Evolutionary conservation across 1,284 basidiomycete species (phyloP), one percentile per base, ranked within the genome.

Genomic region (Melanopsichium pennsylvanicum): DNA sequence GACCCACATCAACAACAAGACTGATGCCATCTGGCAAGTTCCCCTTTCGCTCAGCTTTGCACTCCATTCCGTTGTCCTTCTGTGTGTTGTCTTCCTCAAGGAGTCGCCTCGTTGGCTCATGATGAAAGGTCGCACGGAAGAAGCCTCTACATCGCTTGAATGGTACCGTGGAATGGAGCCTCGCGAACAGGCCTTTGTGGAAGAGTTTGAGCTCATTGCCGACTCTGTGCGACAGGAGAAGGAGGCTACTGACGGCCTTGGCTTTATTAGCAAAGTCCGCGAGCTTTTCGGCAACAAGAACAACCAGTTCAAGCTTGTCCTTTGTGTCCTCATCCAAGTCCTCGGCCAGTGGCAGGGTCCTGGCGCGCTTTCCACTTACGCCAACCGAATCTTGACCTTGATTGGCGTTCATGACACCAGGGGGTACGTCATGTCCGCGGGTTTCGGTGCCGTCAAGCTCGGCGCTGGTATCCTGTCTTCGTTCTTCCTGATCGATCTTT

Each of bases 31-130:
- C 39, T 63, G 66, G 59, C 49, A 52, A 40, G 55, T 69, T 2
- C 55, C 59, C 4, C 42, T 69, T 12, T 52, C 59, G 12, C 54
- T 69, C 34, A 62, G 58, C 59, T 69, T 62, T 36, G 33, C 54
- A 1, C 54, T 62, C 8, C 64, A 69, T 35, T n/a, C 29, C 4
- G 54, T 87, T 67, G 72, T 83, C 29, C 50, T 74, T 16, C 33
- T 85, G 68, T 82, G 84, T 75, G 81, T 68, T 44, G 72, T 75
- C 37, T 83, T 86, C 58, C 82, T 86, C 47, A 86, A 88, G 81
- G 79, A 88, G 84, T 93, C 91, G 16, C 91, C 92, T 13, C 90
- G 92, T 81, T 93, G 86, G 86, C 86, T 88, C 45, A 85, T 93
- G 83, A 89, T 89, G 84, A 85, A 85, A 61, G 87, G 87, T 26